Base-by-base conservation (phyloP, 2,329 filamentous ascomycete species). In the Byssoonygena ceratinophila region DNA sequence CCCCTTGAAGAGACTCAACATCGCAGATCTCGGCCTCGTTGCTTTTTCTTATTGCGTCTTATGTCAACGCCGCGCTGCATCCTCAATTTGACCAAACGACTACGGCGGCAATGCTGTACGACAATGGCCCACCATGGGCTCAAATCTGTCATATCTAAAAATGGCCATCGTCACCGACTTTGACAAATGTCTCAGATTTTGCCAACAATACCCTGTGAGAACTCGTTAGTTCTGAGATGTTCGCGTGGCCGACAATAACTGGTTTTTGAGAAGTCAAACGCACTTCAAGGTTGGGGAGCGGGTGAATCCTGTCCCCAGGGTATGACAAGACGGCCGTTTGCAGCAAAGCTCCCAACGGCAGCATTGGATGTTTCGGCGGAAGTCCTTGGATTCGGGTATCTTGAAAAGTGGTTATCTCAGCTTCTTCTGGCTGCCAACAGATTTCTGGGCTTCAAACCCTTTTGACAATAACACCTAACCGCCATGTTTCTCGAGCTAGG, bases 71-170 rank as follows among this genome's bases (percentile, higher is more conserved):
- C 29, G 45, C 29, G 12, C 18, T 27, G 40, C 12, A n/a, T n/a
- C 29, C 16, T 23, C 18, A 25, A 6, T 31, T 34, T 34, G 31
- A 34, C 31, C 31, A 34, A 12, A 48, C 16, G 6, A 25, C 6
- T 9, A 23, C 37, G 46, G 49, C 49, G 49, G 49, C 31, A 51
- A 44, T 51, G 49, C 39, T 51, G 49, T 51, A 22, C 49, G 20
- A 51, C 49, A 45, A 16, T 9, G 43, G 47, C 31, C 18, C 36
- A 31, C 45, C 37, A 27, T 50, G 36, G 22, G 11, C 37, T 27
- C 22, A 20, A 20, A 29, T 6, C 3, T 25, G 9, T 31, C 2
- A n/a, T 37, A 16, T 47, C 45, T 47, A 36, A 46, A 46, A 32
- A 7, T 18, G 14, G 6, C 25, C n/a, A 9, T 32, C 27, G 31